Percentiles rank a stretch among this genome's conserved stretches.
Evolutionary conservation across 805 yeast genomes (phyloP).

Genomic region (Candida quercuum): DNA sequence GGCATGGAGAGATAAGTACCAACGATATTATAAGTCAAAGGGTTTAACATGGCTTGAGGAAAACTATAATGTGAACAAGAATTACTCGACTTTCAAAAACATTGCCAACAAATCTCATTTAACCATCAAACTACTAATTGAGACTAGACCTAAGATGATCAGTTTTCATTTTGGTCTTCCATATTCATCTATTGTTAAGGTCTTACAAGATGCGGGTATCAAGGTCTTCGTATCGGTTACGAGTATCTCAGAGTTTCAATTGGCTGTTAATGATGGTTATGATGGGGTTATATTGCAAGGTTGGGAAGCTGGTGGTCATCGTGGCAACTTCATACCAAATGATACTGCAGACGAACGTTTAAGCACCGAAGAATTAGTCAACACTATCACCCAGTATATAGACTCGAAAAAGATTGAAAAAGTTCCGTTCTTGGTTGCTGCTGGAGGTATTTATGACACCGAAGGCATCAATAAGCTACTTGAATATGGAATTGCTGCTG

Average conservation of each 20-base stretch:
- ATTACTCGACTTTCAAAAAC: slow-evolving; percentile 14
- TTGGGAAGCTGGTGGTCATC: slow-evolving; percentile 61
- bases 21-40: slow-evolving; percentile 2
- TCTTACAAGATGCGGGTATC: slow-evolving; percentile 33
- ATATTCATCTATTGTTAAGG: slow-evolving; percentile 23
- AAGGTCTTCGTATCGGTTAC: slow-evolving; percentile 44
- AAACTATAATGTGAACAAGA: not conserved
- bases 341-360: slow-evolving; percentile 30
- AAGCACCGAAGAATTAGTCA: slow-evolving; percentile 28
- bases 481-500: slow-evolving; percentile 42
- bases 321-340: slow-evolving; percentile 39
- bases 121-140: slow-evolving; percentile 13
- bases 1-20: slow-evolving; percentile 20
- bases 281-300: slow-evolving; percentile 54
- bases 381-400: slow-evolving; percentile 17
- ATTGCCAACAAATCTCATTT: slow-evolving; percentile 7
- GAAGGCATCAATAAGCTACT: slow-evolving; percentile 27
- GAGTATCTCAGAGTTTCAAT: slow-evolving; percentile 35
- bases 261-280: slow-evolving; percentile 27
- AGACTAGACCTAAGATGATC: slow-evolving; percentile 35
- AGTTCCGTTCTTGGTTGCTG: slow-evolving; percentile 34
- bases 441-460: slow-evolving; percentile 47
- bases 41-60: slow-evolving; percentile 2
- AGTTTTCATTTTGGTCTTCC: slow-evolving; percentile 55
- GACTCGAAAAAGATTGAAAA: not conserved